phyloP scores from a whole-genome alignment of 179 eudicot species.

The Beta corolliflora region DNA sequence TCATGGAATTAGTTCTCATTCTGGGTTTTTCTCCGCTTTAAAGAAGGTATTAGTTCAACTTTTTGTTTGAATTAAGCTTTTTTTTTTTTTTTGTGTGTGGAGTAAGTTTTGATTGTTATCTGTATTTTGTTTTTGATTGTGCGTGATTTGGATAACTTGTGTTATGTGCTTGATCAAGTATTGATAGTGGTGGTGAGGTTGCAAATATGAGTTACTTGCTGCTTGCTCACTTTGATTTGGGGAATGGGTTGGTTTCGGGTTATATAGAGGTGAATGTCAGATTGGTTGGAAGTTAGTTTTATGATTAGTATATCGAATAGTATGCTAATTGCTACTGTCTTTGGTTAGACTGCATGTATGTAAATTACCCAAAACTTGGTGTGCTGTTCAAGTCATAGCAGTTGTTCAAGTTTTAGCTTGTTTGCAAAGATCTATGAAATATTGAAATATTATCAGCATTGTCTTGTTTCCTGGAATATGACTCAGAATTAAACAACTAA shows the following conservation, averaged over 20 bases:
- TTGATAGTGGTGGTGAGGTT: not conserved
- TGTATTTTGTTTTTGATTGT: not conserved
- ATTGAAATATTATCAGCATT: too few species aligned
- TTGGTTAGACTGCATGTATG: too few species aligned
- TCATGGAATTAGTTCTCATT: conserved; percentile 26
- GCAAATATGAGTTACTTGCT: not conserved
- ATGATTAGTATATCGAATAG: too few species aligned
- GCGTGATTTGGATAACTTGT: not conserved
- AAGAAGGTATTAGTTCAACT: conserved; percentile 44
- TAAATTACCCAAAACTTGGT: too few species aligned
- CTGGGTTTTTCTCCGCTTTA: conserved; percentile 26
- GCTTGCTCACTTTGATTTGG: not conserved
- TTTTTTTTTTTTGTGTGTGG: not conserved
- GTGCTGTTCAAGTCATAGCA: too few species aligned
- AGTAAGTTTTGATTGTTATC: not conserved
- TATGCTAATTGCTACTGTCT: too few species aligned
- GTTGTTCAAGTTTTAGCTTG: not conserved
- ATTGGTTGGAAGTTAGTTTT: too few species aligned
- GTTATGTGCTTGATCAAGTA: not conserved
- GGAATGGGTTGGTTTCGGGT: not conserved
- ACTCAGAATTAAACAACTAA: not conserved
- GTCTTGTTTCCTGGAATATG: too few species aligned
- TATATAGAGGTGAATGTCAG: not conserved
- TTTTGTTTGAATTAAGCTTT: not conserved
- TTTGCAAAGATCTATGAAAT: not conserved